phyloP scores from a whole-genome alignment of 2,329 filamentous ascomycete species.

The Zymoseptoria pseudotritici region DNA sequence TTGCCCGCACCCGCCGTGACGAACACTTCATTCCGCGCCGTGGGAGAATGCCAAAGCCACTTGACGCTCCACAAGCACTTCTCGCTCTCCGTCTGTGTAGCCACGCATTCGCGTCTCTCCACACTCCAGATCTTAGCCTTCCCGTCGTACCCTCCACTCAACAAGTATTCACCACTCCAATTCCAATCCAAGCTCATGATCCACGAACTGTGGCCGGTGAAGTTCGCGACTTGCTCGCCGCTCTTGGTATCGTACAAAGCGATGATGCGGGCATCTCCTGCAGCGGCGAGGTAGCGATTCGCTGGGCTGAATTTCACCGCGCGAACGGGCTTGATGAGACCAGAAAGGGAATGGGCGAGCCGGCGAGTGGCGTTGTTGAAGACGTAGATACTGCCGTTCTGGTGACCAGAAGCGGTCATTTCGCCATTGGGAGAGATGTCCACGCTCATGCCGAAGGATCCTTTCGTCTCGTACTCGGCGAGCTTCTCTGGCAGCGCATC shows the following conservation, averaged over 20 bases:
- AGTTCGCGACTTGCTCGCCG: conserved; percentile 83
- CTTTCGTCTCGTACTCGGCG: conserved; percentile 81
- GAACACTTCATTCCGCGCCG: conserved; percentile 59
- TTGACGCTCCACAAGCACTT: conserved; percentile 71
- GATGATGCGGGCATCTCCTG: conserved; percentile 81
- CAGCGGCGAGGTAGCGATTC: conserved; percentile 76
- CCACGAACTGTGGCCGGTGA: conserved; percentile 76
- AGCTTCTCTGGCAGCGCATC: conserved; percentile 51
- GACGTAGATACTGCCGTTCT: conserved; percentile 85
- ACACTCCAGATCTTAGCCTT: conserved; percentile 96
- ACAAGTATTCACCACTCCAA: conserved; percentile 80
- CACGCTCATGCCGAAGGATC: conserved; percentile 83
- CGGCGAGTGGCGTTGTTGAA: conserved; percentile 89
- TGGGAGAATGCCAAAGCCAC: conserved; percentile 65
- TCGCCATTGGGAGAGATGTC: conserved; percentile 72
- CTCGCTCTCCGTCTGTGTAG: conserved; percentile 87
- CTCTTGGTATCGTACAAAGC: conserved; percentile 86
- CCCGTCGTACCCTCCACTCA: conserved; percentile 79
- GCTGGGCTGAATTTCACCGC: conserved; percentile 81
- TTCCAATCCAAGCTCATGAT: conserved; percentile 90
- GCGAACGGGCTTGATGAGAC: conserved; percentile 79
- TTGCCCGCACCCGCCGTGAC: conserved; percentile 69
- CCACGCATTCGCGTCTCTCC: conserved; percentile 74
- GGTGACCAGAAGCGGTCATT: conserved; percentile 84
- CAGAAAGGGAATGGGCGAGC: conserved; percentile 80